Evolutionary conservation across 2,329 filamentous ascomycete genomes (phyloP).

Genomic region (Fusarium goolgardi): DNA sequence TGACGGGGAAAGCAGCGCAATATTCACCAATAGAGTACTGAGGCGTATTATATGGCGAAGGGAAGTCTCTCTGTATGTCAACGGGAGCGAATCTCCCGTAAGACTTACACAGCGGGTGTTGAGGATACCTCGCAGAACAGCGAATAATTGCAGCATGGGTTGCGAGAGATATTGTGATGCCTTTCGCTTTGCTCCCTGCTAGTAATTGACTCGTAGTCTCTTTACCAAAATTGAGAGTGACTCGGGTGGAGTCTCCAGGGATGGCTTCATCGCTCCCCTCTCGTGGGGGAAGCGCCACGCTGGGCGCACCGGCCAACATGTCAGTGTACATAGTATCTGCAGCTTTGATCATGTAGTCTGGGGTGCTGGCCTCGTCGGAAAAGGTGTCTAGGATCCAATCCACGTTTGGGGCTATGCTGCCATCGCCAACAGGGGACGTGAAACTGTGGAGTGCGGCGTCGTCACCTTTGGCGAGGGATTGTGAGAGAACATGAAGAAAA

Average conservation of each 20-base stretch:
- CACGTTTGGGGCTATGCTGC: constrained; percentile 7
- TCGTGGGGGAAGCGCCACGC: constrained; percentile 3
- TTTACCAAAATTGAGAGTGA: neutral
- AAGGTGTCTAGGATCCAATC: constrained; percentile 4
- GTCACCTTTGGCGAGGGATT: neutral
- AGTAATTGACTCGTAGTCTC: neutral
- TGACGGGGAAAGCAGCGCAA: constrained; percentile 29
- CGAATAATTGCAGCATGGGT: constrained; percentile 47
- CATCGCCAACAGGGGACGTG: constrained; percentile 3
- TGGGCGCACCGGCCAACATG: constrained; percentile 6
- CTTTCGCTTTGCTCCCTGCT: neutral
- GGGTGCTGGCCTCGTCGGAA: neutral
- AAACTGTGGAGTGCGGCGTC: constrained; percentile 2
- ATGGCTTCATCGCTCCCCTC: neutral
- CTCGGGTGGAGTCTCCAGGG: neutral
- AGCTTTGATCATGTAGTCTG: neutral
- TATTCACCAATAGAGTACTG: constrained; percentile 42
- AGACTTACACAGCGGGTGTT: constrained; percentile 42
- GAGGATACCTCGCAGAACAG: constrained; percentile 47
- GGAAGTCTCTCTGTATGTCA: constrained; percentile 46
- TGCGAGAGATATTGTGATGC: constrained; percentile 47
- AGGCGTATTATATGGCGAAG: constrained; percentile 44
- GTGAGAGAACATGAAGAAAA: constrained; percentile 10
- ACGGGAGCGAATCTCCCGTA: constrained; percentile 50
- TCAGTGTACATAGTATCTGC: constrained; percentile 11